Evolutionary conservation across 2,329 filamentous ascomycete genomes (phyloP), one percentile per base, ranked within the genome.

Genomic region (Trichoderma sp.): DNA sequence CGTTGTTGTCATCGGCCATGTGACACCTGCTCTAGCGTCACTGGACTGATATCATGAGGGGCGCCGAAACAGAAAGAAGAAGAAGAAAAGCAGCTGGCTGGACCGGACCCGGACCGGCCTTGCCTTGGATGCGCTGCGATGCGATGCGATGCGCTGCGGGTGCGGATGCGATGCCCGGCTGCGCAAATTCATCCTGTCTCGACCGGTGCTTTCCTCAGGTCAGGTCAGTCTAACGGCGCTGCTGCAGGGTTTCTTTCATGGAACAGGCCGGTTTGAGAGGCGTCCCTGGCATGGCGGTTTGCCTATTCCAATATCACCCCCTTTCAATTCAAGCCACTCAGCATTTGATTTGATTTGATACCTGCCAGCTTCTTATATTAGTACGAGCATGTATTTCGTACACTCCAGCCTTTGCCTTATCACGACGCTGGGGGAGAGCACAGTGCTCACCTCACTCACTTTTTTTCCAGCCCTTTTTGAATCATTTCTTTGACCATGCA

Each of bases 1-100:
- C 73, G 67, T 71, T 68, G 73, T 68, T 56, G 63, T 57, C 72
- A 72, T 26, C 51, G 67, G 57, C 71, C 70, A 75, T 73, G 73
- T 67, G 70, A 72, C 70, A 64, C 56, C 53, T 57, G 68, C 64
- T 58, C 64, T 74, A 73, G 73, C 69, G 73, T 58, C 43, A 24
- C n/a, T 53, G 47, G 47, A 53, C 21, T 12, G 6, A 32, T 51
- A 51, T 51, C 43, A 51, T 51, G 43, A 51, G 43, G 43, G 43
- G 43, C 43, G 56, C 18, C 18, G 56, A 28, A n/a, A 32, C 26
- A n/a, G 9, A 58, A 39, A 39, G 26, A 53, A 43, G 56, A 39
- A 18, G 36, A 18, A 18, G 15, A 39, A 39, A 18, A 18, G 39
- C 39, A 43, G 39, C 39, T 43, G 39, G 39, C 39, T 43, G 39